phyloP scores from a whole-genome alignment of 2,329 filamentous ascomycete species.

The Neurospora crassa region DNA sequence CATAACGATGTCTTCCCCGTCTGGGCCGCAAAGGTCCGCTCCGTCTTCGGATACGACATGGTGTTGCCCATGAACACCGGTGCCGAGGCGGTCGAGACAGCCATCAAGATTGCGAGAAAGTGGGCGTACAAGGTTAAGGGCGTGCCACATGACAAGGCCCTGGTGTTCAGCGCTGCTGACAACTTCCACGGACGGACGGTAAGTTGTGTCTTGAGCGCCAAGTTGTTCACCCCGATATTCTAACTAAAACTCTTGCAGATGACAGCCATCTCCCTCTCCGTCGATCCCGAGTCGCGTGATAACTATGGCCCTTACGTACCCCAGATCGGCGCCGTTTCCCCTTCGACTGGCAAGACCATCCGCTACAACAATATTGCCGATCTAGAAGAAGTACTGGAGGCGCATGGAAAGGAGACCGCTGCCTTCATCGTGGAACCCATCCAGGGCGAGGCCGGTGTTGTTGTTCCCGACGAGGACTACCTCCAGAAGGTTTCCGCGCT shows the following conservation, averaged over 20 bases:
- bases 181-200: conserved; percentile 97
- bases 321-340: conserved; percentile 68
- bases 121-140: conserved; percentile 97
- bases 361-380: conserved; percentile 80
- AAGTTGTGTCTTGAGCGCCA: conserved; percentile 26
- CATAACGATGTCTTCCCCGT: conserved; percentile 97
- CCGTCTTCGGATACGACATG: conserved; percentile 93
- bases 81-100: conserved; percentile 91
- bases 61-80: conserved; percentile 97
- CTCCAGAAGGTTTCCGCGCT: conserved; percentile 69
- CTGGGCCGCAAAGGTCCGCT: conserved; percentile 86
- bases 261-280: conserved; percentile 89
- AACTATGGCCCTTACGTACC: conserved; percentile 97
- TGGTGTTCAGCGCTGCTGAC: conserved; percentile 75
- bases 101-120: conserved; percentile 90
- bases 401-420: conserved; percentile 74
- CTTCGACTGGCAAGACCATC: conserved; percentile 67
- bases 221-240: background rate
- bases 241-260: conserved; percentile 44
- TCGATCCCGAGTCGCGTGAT: conserved; percentile 87
- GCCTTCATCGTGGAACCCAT: conserved; percentile 95
- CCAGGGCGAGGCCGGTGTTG: conserved; percentile 93
- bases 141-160: conserved; percentile 72
- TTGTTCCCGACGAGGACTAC: conserved; percentile 88
- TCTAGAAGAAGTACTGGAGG: conserved; percentile 68